These are phyloP conservation scores for Hibiscus trionum DNA, from an alignment of 345 rosid genomes.

Conservation along the genomic window DNA sequence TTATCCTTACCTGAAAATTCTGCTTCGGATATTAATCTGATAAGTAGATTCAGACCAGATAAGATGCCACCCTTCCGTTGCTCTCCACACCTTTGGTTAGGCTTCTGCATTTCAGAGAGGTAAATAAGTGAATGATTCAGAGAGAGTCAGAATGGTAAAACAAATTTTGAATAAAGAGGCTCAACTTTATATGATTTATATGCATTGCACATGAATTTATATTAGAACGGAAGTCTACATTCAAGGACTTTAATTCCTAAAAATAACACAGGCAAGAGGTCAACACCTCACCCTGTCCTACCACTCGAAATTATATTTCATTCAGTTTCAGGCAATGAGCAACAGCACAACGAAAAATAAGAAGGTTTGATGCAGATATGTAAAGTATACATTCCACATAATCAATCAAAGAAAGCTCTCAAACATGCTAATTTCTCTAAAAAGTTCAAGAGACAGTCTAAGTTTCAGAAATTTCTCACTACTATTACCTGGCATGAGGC, in stretches of 20 bases:
- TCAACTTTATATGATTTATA: not conserved
- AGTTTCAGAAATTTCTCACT: slow-evolving; percentile 2
- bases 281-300: not conserved
- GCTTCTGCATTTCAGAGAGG: not conserved
- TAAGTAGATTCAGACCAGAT: not conserved
- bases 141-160: not conserved
- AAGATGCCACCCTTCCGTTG: not conserved
- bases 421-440: not conserved
- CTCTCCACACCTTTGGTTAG: not conserved
- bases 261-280: not conserved
- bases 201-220: not conserved
- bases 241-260: not conserved
- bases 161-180: not conserved
- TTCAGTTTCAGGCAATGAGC: not conserved
- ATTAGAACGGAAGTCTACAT: not conserved
- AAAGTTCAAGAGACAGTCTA: not conserved
- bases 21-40: not conserved
- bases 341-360: not conserved
- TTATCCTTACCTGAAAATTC: not conserved
- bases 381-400: not conserved
- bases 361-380: not conserved
- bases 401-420: slow-evolving; percentile 1
- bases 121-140: not conserved
- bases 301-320: not conserved
- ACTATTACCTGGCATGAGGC: not conserved